Evolutionary conservation across 2,329 filamentous ascomycete genomes (phyloP).

Genomic region (Dendryphion nanum): DNA sequence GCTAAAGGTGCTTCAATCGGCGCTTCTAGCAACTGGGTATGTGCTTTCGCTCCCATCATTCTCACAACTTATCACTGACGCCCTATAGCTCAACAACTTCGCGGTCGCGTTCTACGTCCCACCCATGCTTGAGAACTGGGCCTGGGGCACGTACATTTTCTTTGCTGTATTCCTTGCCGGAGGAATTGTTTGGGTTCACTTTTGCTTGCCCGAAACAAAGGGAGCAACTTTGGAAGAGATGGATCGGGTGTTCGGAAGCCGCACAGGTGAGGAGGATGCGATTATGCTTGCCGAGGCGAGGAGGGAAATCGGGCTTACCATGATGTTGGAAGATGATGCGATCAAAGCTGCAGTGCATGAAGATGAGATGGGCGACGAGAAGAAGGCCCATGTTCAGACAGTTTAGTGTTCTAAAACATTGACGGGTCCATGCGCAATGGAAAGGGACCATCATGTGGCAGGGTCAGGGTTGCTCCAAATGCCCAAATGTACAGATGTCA

Average conservation of each 20-base stretch:
- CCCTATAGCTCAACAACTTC: constrained; percentile 34
- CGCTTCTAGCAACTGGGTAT: constrained; percentile 38
- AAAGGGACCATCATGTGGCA: no score
- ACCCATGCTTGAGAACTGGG: constrained; percentile 32
- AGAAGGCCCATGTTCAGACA: constrained; percentile 11
- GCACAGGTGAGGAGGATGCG: constrained; percentile 27
- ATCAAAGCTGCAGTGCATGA: constrained; percentile 13
- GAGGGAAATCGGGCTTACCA: constrained; percentile 22
- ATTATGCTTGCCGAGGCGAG: constrained; percentile 23
- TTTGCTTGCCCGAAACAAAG: constrained; percentile 27
- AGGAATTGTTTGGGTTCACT: constrained; percentile 25
- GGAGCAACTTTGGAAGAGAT: constrained; percentile 29
- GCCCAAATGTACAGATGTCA: no score
- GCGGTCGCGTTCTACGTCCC: constrained; percentile 36
- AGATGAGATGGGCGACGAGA: constrained; percentile 13
- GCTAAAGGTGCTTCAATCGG: constrained; percentile 37
- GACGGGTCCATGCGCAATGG: no score
- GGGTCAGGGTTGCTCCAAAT: no score
- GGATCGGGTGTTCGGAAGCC: constrained; percentile 26
- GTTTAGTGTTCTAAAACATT: no score
- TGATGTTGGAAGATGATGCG: constrained; percentile 20
- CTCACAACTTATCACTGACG: no score
- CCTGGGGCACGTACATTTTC: constrained; percentile 41
- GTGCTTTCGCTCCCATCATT: no score
- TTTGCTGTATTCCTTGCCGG: constrained; percentile 31